Evolutionary conservation across 306 rosid species (phyloP), one percentile per base, ranked within the genome.

Genomic region (Senna tora): DNA sequence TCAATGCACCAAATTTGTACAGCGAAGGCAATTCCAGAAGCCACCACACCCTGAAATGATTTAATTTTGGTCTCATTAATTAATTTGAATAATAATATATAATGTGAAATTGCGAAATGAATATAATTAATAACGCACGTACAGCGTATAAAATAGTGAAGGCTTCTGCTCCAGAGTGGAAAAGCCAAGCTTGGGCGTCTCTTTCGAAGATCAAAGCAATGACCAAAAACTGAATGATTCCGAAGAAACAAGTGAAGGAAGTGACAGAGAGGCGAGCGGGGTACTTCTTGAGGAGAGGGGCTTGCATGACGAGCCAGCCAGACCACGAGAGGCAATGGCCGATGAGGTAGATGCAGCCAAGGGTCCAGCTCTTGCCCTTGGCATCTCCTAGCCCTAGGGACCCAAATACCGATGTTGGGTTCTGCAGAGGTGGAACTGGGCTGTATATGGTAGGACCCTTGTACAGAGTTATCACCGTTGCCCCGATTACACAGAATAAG

Each of bases 1-100:
- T 95, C 97, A 45, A 95, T 95, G 89, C 99, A 95, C 99, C 99
- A 95, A 76, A 91, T 95, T 71, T 95, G 99, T 42, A 95, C 99
- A 15, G 99, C 97, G 75, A 95, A 95, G 8, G 99, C 99, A 51
- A 95, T 81, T 80, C 99, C 99, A 0, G 99, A 95, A 70, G 97
- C 97, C 65, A 95, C 97, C 84, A 95, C 96, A 65, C 99, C 99
- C 99, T 95, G 80, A 76, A 36, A 25, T 25, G n/a, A n/a, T n/a
- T n/a, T n/a, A n/a, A n/a, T n/a, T n/a, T n/a, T n/a, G n/a, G n/a
- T n/a, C n/a, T n/a, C n/a, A n/a, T n/a, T n/a, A n/a, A n/a, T n/a
- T n/a, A n/a, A n/a, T n/a, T n/a, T n/a, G n/a, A n/a, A n/a, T n/a
- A n/a, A n/a, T n/a, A n/a, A n/a, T n/a, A n/a, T n/a, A n/a, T n/a